Conservation (phyloP, 2,329 filamentous ascomycete species). For the Claviceps purpurea region DNA sequence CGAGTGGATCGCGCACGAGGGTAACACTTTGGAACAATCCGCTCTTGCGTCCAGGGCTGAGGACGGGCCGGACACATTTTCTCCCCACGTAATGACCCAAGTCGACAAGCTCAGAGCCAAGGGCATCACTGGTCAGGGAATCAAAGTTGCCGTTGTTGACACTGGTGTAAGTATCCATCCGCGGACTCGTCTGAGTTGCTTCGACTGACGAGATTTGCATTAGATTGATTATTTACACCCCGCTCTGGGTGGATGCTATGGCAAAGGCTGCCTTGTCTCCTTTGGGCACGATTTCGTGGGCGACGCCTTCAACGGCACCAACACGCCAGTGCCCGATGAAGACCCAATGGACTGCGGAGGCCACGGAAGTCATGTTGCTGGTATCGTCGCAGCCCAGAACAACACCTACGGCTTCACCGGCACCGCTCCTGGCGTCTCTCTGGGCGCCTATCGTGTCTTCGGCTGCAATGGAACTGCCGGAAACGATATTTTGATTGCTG, state of each 20-base stretch:
- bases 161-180: conserved; percentile 30
- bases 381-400: conserved; percentile 46
- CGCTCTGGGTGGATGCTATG: conserved; percentile 51
- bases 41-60: conserved; percentile 11
- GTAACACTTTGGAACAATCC: conserved; percentile 10
- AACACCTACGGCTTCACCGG: conserved; percentile 42
- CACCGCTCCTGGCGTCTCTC: conserved; percentile 39
- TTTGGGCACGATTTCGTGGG: conserved; percentile 46
- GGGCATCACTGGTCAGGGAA: conserved; percentile 34
- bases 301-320: conserved; percentile 32
- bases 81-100: conserved; percentile 43
- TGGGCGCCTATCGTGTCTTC: conserved; percentile 45
- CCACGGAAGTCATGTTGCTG: conserved; percentile 49
- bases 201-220: not conserved
- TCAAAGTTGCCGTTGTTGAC: conserved; percentile 41
- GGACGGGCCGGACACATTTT: conserved; percentile 23
- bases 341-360: conserved; percentile 44
- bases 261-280: conserved; percentile 41
- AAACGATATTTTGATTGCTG: conserved; percentile 45
- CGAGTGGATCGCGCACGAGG: conserved; percentile 26
- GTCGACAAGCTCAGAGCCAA: conserved; percentile 37
- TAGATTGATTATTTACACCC: conserved; percentile 50
- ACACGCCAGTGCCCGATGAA: conserved; percentile 28
- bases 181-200: not conserved
- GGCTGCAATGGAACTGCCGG: conserved; percentile 36